Conservation (phyloP, 768 basidiomycete genomes). For the Myochromella boudieri region DNA sequence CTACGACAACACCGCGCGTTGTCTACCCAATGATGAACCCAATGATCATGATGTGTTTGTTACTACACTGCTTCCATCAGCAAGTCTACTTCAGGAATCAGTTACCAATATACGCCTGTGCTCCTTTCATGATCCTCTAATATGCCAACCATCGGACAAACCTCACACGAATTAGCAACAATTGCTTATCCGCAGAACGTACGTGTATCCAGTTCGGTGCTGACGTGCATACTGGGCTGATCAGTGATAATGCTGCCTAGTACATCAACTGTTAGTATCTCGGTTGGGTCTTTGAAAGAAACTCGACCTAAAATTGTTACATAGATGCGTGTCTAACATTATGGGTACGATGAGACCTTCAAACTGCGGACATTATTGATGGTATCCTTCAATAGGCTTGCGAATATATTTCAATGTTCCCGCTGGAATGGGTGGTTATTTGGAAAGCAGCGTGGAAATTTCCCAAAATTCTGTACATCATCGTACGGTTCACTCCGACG, state of each 20-base stretch:
- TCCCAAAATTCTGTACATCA: constrained; percentile 1
- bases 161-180: no score
- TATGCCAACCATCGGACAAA: no score
- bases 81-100: no score
- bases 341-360: not conserved
- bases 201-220: not conserved
- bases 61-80: no score
- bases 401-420: not conserved
- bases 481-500: not conserved
- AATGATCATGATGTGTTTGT: no score
- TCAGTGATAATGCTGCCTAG: not conserved
- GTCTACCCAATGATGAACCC: no score
- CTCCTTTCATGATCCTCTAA: no score
- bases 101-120: no score
- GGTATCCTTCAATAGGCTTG: not conserved
- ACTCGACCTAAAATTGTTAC: not conserved
- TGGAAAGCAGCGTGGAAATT: constrained; percentile 6
- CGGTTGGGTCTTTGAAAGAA: not conserved
- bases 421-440: not conserved
- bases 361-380: not conserved
- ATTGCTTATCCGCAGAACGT: not conserved
- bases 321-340: not conserved
- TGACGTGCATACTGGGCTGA: constrained; percentile 1
- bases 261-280: not conserved
- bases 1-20: no score